Evolutionary conservation across 805 yeast species (phyloP).

Genomic region (Zygotorulaspora florentina): DNA sequence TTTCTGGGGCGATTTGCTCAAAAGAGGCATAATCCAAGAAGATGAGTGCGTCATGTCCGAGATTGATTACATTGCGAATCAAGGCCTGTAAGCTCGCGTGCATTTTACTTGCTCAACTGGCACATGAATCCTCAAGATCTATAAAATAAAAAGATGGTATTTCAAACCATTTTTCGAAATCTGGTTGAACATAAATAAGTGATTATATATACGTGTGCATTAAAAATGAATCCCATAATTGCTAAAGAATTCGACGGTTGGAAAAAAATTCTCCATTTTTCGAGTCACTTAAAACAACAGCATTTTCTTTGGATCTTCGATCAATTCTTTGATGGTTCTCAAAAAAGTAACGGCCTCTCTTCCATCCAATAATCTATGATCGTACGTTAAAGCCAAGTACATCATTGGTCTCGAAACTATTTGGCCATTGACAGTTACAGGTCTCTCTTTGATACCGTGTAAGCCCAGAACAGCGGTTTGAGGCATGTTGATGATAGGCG

Average conservation of each 20-base stretch:
- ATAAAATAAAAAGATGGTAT: neutral
- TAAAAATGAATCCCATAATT: neutral
- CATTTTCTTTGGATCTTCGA: constrained; percentile 99
- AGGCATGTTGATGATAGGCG: constrained; percentile 97
- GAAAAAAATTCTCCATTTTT: constrained; percentile 6
- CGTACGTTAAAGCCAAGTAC: constrained; percentile 98
- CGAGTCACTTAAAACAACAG: constrained; percentile 43
- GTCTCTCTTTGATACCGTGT: constrained; percentile 97
- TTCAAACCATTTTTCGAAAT: neutral
- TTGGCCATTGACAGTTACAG: constrained; percentile 94
- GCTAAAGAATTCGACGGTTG: neutral
- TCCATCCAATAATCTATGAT: constrained; percentile 96
- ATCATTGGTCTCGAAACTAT: constrained; percentile 98
- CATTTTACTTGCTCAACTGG: neutral
- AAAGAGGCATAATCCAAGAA: constrained; percentile 49
- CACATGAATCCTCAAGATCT: neutral
- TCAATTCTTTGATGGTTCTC: constrained; percentile 91
- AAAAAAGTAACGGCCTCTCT: constrained; percentile 98
- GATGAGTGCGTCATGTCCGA: constrained; percentile 15
- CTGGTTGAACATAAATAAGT: neutral
- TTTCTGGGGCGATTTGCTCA: constrained; percentile 69
- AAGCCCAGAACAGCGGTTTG: constrained; percentile 97
- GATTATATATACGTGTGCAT: constrained; percentile 2
- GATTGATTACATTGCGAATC: constrained; percentile 2
- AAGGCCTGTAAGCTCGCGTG: constrained; percentile 1